These are phyloP conservation scores for Xylariales sp. DNA, from an alignment of 2,329 filamentous ascomycete species.

Conservation along the genomic window DNA sequence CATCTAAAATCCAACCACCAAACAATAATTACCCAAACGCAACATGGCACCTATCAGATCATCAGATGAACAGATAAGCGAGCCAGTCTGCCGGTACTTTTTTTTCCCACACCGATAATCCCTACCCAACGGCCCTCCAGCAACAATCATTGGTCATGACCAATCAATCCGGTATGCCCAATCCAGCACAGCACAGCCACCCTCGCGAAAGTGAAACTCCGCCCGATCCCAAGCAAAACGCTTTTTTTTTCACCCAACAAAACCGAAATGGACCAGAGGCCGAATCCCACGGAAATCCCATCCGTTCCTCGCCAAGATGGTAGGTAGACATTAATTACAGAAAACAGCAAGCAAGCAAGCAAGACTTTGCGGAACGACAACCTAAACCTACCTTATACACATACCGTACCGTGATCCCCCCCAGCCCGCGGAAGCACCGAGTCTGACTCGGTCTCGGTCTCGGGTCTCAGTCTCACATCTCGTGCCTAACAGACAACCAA, in stretches of 20 bases:
- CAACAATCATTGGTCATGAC: neutral
- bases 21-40: no score
- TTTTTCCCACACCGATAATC: no score
- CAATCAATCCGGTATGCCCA: constrained; percentile 5
- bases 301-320: neutral
- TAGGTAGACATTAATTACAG: neutral
- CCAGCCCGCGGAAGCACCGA: no score
- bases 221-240: neutral
- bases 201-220: neutral
- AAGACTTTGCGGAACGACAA: neutral
- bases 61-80: no score
- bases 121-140: neutral
- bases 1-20: no score
- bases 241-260: neutral
- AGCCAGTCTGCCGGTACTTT: no score
- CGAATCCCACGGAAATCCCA: neutral
- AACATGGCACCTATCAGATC: no score
- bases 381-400: no score
- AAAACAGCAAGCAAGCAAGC: no score
- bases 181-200: constrained; percentile 17
- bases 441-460: no score
- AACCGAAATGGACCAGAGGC: neutral
- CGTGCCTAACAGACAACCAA: neutral
- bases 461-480: no score
- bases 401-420: neutral